These are phyloP conservation scores for Samsoniella hepiali DNA, from an alignment of 2,329 filamentous ascomycete species.

Conservation along the genomic window DNA sequence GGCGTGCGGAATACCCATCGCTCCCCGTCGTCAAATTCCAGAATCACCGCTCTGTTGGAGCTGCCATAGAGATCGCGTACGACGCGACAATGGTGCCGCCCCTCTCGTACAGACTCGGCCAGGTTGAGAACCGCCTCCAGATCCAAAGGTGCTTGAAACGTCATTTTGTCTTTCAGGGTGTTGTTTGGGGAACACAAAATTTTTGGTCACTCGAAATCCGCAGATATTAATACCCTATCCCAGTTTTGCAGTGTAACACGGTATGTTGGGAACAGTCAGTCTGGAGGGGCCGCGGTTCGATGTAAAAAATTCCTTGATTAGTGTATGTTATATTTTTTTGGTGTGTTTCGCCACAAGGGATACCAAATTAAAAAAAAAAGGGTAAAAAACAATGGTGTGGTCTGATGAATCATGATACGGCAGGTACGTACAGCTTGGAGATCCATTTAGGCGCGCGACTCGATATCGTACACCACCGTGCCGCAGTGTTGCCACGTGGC, in stretches of 20 bases:
- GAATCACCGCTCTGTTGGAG: conserved; percentile 1
- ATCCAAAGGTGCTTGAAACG: background rate
- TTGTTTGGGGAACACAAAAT: background rate
- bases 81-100: background rate
- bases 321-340: no score
- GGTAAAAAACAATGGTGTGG: no score
- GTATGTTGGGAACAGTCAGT: background rate
- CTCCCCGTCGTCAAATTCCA: background rate
- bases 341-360: no score
- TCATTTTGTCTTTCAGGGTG: background rate
- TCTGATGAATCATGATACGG: background rate
- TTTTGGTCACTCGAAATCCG: background rate
- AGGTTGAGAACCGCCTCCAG: background rate
- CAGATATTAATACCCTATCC: background rate
- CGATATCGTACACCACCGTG: background rate
- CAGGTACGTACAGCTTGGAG: background rate
- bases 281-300: background rate
- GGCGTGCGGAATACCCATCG: conserved; percentile 3
- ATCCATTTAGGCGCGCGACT: background rate
- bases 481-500: background rate
- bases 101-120: background rate
- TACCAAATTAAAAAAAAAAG: no score
- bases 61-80: background rate
- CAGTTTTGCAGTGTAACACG: background rate
- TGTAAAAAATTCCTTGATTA: no score